Conservation (phyloP, 2,329 filamentous ascomycete genomes). For the Didymella segeticola region DNA sequence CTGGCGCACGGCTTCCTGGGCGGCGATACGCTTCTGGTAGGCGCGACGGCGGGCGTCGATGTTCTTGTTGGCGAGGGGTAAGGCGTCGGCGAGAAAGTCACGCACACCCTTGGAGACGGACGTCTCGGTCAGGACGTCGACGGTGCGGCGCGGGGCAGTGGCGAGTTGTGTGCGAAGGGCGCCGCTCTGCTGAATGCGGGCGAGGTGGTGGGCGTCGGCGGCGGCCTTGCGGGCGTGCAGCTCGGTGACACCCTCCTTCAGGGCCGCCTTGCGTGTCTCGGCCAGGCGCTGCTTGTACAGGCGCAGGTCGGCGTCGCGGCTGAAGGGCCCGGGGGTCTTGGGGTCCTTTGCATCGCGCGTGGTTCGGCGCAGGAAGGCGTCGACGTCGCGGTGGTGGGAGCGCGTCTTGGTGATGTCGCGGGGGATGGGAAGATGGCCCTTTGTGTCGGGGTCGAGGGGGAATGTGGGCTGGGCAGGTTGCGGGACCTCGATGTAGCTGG, state of each 20-base stretch:
- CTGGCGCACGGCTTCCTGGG: constrained; percentile 66
- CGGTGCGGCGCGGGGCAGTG: constrained; percentile 71
- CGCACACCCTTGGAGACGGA: constrained; percentile 41
- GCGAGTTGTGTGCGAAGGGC: constrained; percentile 59
- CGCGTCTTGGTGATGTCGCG: constrained; percentile 73
- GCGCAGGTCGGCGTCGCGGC: constrained; percentile 57
- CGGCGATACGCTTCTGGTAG: constrained; percentile 50
- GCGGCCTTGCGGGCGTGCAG: constrained; percentile 61
- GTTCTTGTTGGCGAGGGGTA: constrained; percentile 38
- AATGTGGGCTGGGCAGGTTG: constrained; percentile 74
- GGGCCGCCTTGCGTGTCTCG: constrained; percentile 70
- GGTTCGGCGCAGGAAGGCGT: constrained; percentile 66
- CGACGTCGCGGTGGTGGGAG: constrained; percentile 58
- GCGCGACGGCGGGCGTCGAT: constrained; percentile 38
- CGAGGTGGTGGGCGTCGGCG: constrained; percentile 30
- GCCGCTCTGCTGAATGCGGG: constrained; percentile 44
- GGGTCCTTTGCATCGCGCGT: constrained; percentile 60
- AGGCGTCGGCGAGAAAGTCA: constrained; percentile 43
- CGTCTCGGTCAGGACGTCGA: constrained; percentile 52
- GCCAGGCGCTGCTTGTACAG: constrained; percentile 78
- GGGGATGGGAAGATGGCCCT: constrained; percentile 83
- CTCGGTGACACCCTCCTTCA: constrained; percentile 73
- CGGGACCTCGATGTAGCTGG: constrained; percentile 84
- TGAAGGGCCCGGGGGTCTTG: constrained; percentile 45
- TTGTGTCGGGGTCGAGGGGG: constrained; percentile 59